A percentile compares a stretch with the other conserved stretches of the same genome.
Evolutionary conservation across 1,284 basidiomycete species (phyloP).

Genomic region (Puccinia horiana): DNA sequence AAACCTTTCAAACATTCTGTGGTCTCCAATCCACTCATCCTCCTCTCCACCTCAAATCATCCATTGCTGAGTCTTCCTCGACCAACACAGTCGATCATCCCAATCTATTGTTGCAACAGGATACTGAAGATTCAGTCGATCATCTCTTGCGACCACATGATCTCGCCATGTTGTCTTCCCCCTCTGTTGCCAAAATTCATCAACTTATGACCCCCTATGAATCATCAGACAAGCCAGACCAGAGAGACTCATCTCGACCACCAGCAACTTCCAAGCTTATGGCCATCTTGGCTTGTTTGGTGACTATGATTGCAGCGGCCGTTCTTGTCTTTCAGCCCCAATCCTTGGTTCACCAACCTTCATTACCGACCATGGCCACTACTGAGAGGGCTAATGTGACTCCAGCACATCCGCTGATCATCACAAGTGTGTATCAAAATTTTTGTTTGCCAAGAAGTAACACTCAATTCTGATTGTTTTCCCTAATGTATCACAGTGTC

Average conservation of each 20-base stretch:
- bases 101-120: background rate
- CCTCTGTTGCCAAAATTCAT: constrained; percentile 17
- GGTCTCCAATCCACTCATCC: constrained; percentile 15
- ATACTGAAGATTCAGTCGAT: constrained; percentile 10
- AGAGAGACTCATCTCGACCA: background rate
- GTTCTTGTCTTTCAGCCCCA: background rate
- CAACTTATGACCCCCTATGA: constrained; percentile 1
- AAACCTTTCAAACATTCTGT: background rate
- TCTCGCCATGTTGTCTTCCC: constrained; percentile 7
- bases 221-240: background rate
- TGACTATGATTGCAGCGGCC: background rate
- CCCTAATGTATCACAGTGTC: background rate
- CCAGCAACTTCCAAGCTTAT: background rate
- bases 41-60: background rate
- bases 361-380: background rate
- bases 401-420: background rate
- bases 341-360: background rate
- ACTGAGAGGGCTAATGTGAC: background rate
- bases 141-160: constrained; percentile 17
- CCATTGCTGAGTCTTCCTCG: background rate
- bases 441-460: background rate
- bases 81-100: background rate
- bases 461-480: background rate
- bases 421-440: constrained; percentile 21
- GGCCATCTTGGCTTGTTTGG: constrained; percentile 1